Percentiles rank a stretch among this genome's conserved stretches.
phyloP scores from a whole-genome alignment of 805 yeast species.

The Ogataea ramenticola region DNA sequence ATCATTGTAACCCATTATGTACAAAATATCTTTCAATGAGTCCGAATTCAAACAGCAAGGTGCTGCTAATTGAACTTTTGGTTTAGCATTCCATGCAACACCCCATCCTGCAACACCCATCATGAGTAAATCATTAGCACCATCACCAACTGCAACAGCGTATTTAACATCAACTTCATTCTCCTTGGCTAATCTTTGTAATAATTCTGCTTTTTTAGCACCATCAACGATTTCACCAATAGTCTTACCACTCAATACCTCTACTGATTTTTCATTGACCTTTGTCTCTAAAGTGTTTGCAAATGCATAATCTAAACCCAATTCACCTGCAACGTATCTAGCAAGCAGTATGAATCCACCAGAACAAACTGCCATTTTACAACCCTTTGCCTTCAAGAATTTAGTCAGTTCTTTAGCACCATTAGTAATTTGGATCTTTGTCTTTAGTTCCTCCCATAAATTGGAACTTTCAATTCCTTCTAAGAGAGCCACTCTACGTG shows the following conservation, averaged over 20 bases:
- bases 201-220: slow-evolving; percentile 65
- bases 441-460: slow-evolving; percentile 74
- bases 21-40: slow-evolving; percentile 68
- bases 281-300: slow-evolving; percentile 64
- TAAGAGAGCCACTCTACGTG: slow-evolving; percentile 67
- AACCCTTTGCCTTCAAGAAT: slow-evolving; percentile 54
- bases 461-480: slow-evolving; percentile 69
- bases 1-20: slow-evolving; percentile 70
- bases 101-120: slow-evolving; percentile 92
- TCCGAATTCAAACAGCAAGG: slow-evolving; percentile 74
- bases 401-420: slow-evolving; percentile 73
- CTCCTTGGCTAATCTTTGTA: slow-evolving; percentile 51
- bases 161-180: slow-evolving; percentile 43
- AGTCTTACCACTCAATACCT: slow-evolving; percentile 65
- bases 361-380: slow-evolving; percentile 76
- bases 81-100: slow-evolving; percentile 96
- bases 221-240: slow-evolving; percentile 85
- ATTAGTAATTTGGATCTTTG: slow-evolving; percentile 65
- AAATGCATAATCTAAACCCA: slow-evolving; percentile 78
- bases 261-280: slow-evolving; percentile 34
- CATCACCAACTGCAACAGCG: slow-evolving; percentile 90
- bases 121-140: slow-evolving; percentile 92
- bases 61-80: slow-evolving; percentile 77
- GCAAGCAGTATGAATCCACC: slow-evolving; percentile 96
- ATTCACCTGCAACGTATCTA: slow-evolving; percentile 52